These are phyloP conservation scores for Arthroderma sp. DNA, from an alignment of 2,329 filamentous ascomycete species.

Conservation along the genomic window DNA sequence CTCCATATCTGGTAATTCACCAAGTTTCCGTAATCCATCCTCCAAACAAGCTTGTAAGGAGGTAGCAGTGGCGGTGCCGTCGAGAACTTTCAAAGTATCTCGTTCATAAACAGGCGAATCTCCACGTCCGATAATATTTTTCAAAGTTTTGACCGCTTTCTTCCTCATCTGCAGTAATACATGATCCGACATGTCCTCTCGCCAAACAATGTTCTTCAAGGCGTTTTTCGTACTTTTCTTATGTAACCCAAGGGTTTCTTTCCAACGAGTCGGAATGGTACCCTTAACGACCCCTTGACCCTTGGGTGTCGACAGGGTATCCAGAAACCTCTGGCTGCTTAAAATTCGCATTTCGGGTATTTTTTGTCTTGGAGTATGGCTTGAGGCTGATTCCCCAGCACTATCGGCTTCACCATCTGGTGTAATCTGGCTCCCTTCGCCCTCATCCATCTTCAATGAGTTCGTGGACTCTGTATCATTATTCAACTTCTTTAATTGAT, in stretches of 20 bases:
- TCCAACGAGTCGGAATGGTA: conserved; percentile 25
- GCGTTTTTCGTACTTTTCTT: conserved; percentile 13
- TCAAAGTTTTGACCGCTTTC: conserved; percentile 24
- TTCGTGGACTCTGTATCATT: neutral
- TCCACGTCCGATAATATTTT: conserved; percentile 12
- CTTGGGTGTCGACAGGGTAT: conserved; percentile 1
- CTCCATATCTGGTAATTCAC: conserved; percentile 17
- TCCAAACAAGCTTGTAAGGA: conserved; percentile 5
- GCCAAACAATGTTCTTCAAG: conserved; percentile 29
- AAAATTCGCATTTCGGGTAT: conserved; percentile 3
- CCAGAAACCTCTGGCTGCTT: conserved; percentile 1
- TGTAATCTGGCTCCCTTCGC: neutral
- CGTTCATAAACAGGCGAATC: too few species aligned
- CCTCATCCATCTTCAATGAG: neutral
- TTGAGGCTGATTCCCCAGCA: neutral
- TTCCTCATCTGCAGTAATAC: conserved; percentile 26
- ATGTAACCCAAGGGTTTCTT: conserved; percentile 19
- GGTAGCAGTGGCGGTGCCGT: neutral
- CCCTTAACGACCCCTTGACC: conserved; percentile 4
- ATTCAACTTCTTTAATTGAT: conserved; percentile 15
- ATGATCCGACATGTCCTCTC: conserved; percentile 35
- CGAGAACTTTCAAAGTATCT: conserved; percentile 14
- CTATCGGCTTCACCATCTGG: neutral
- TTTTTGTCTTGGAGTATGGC: neutral
- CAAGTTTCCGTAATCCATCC: conserved; percentile 5